Evolutionary conservation across 2,329 filamentous ascomycete species (phyloP).

Genomic region (Botrytis medusae): DNA sequence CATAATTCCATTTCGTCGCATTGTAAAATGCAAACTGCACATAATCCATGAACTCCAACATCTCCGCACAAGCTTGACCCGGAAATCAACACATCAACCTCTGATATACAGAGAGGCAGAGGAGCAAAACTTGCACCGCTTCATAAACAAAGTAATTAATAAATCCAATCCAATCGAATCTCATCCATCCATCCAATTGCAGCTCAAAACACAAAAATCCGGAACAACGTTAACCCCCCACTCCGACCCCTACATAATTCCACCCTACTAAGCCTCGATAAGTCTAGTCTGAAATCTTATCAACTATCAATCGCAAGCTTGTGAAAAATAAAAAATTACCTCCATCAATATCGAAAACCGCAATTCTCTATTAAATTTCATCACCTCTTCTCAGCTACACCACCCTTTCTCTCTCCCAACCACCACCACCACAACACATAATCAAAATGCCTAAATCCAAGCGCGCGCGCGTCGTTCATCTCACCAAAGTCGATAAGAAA

Average conservation of each 20-base stretch:
- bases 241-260: not conserved
- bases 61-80: slow-evolving; percentile 42
- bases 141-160: not conserved
- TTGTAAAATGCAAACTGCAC: slow-evolving; percentile 88
- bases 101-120: not conserved
- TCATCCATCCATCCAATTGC: not conserved
- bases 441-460: slow-evolving; percentile 88
- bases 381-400: not conserved
- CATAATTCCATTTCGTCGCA: slow-evolving; percentile 82
- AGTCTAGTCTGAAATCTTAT: slow-evolving; percentile 27
- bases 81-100: slow-evolving; percentile 10
- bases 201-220: slow-evolving; percentile 9
- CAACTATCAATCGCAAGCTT: slow-evolving; percentile 27
- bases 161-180: not conserved
- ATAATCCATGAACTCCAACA: slow-evolving; percentile 98
- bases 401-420: not conserved
- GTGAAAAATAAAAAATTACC: slow-evolving; percentile 26
- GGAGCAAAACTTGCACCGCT: not conserved
- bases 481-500: slow-evolving; percentile 92
- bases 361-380: slow-evolving; percentile 1
- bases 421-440: not conserved
- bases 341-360: slow-evolving; percentile 21
- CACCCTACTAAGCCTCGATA: not conserved
- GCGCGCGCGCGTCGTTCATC: slow-evolving; percentile 83
- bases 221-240: slow-evolving; percentile 18